Base-by-base conservation (phyloP, 2,329 filamentous ascomycete genomes). In the Chalaropsis ovoidea region DNA sequence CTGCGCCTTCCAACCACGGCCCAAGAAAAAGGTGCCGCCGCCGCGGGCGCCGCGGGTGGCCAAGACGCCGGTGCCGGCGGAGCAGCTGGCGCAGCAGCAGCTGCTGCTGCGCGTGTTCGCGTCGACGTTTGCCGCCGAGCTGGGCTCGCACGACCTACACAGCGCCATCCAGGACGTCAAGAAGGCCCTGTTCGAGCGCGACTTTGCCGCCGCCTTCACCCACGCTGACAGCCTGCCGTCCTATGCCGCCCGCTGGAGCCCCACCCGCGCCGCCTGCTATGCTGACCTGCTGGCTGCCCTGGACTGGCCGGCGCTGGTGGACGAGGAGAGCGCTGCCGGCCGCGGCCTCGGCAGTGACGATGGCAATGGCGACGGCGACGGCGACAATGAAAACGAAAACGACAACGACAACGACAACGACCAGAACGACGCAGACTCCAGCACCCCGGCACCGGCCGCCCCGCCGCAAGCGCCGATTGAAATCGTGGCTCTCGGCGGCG, bases 161-260 rank as follows among this genome's bases (percentile, higher is more conserved):
- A 72, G 78, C 0, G 75, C 85, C 2, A 80, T 97, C 22, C 93
- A 96, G 72, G 83, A 86, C 63, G 83, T 97, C 68, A 99, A 97
- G 75, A 81, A 85, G 7, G 89, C 93, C 69, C 80, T 99, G 8
- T 97, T 87, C 74, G 86, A 88, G 67, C 84, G 94, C 41, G 89
- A 97, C 73, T 97, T 97, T 75, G 80, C 80, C 13, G 77, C 79
- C 17, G 93, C 93, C 0, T 99, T 97, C 76, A 85, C 85, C 0
- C 80, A 80, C 58, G 80, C 84, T 65, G 84, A 87, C 56, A 82
- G 87, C 70, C 80, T 96, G 19, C 84, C 88, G 68, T 89, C 88
- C 10, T 99, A 99, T 77, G 90, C 90, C 8, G 83, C 90, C 64
- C 79, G 94, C 70, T 99, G 93, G 92, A 96, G 91, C 75, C 89